Conservation (phyloP, 2,329 filamentous ascomycete genomes). For the Zalaria sp. region DNA sequence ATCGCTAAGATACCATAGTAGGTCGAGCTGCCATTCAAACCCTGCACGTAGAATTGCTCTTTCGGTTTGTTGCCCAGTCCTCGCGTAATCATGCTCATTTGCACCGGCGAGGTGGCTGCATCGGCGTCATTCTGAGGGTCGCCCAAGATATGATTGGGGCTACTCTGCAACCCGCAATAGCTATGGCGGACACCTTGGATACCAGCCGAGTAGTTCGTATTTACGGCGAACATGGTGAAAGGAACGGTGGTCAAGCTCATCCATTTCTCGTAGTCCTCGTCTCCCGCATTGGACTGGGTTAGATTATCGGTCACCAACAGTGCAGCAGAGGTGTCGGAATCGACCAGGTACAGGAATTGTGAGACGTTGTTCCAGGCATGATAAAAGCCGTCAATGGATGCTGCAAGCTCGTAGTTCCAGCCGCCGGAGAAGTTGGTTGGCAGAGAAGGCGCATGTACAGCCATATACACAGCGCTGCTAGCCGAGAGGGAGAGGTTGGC, state of each 20-base stretch:
- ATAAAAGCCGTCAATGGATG: conserved; percentile 66
- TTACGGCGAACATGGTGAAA: conserved; percentile 65
- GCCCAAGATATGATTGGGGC: conserved; percentile 46
- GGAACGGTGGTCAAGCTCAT: conserved; percentile 40
- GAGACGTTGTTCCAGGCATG: conserved; percentile 45
- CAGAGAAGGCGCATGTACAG: conserved; percentile 56
- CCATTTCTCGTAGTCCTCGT: conserved; percentile 38
- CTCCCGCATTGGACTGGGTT: conserved; percentile 35
- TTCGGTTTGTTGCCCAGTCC: conserved; percentile 56
- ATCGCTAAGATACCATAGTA: conserved; percentile 64
- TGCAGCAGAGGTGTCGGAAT: conserved; percentile 67
- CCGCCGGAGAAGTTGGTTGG: conserved; percentile 44
- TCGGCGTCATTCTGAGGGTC: conserved; percentile 30
- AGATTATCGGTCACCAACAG: conserved; percentile 67
- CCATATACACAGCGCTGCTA: conserved; percentile 58
- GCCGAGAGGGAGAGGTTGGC: conserved; percentile 49
- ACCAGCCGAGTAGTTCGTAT: conserved; percentile 37
- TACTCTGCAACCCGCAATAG: conserved; percentile 62
- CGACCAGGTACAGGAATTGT: conserved; percentile 60
- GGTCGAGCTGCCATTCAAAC: conserved; percentile 54
- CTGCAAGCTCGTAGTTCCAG: conserved; percentile 73
- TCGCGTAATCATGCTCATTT: conserved; percentile 53
- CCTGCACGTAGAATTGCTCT: conserved; percentile 74
- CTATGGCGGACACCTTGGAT: conserved; percentile 63
- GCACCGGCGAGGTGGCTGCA: conserved; percentile 10